Evolutionary conservation across 805 yeast species (phyloP), one percentile per base, ranked within the genome.

Genomic region (Candida lessepsii): DNA sequence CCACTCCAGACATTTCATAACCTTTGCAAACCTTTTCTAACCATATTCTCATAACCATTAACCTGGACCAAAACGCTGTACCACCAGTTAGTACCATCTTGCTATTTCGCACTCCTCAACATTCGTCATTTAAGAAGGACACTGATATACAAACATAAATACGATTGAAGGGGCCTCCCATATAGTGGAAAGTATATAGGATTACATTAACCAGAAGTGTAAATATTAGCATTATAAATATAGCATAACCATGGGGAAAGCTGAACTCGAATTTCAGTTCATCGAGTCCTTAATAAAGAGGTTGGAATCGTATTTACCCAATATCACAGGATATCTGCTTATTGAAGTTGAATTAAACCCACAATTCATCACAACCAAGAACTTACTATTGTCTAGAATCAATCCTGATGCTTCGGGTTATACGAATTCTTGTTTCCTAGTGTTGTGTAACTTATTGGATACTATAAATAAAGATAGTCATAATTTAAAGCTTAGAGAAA

Each of bases 311-410:
- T 51, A 67, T 18, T 52, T 69, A 17, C 73, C 74, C 13, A 58
- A 53, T 47, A 50, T 66, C 20, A 61, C 71, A 1, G 71, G 73
- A n/a, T 57, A 58, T 43, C 48, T 65, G 3, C 43, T 65, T 9
- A 59, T 60, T 9, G 73, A 69, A 41, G 69, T 68, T 7, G 73
- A 68, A 50, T 51, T 67, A 30, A 63, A 67, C 40, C 65, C 70
- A 2, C 73, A 67, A 44, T 69, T 59, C 42, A 41, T 60, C 15
- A 47, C 53, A 18, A 60, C 72, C 15, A 59, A 57, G 18, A 48
- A 55, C 23, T 54, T 66, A 29, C 50, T 68, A 18, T 31, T 61
- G 11, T 47, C 48, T 20, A 52, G 49, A 36, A 10, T 35, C n/a
- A 23, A 31, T 18, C 25, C 29, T 20, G 53, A 39, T 10, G 35